Conservation (phyloP, 768 basidiomycete species). For the Daedaleopsis sinensis region DNA sequence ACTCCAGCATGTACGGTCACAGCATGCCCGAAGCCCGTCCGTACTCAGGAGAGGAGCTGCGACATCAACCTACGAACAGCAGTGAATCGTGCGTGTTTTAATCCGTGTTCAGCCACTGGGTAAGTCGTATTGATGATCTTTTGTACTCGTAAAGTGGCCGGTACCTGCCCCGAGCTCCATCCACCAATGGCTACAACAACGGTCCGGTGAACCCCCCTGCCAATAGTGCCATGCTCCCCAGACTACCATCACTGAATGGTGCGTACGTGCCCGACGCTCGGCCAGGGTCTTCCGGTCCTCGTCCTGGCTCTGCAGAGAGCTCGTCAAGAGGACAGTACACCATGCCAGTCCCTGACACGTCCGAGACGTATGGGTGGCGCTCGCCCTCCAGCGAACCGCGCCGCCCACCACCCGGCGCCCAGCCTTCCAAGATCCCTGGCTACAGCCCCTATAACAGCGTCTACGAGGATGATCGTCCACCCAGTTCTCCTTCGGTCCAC, state of each 20-base stretch:
- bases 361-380: constrained; percentile 13
- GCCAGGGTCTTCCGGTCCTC: constrained; percentile 16
- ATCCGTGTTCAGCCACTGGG: not conserved
- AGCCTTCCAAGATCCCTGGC: constrained; percentile 32
- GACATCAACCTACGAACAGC: constrained; percentile 18
- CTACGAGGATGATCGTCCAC: constrained; percentile 24
- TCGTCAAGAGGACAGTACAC: constrained; percentile 14
- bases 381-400: constrained; percentile 16
- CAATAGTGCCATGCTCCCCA: constrained; percentile 17
- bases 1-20: constrained; percentile 4
- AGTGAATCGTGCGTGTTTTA: constrained; percentile 26
- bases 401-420: constrained; percentile 30
- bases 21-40: constrained; percentile 24
- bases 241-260: constrained; percentile 20
- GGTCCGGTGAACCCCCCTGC: constrained; percentile 14
- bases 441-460: constrained; percentile 20
- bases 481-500: constrained; percentile 23
- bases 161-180: constrained; percentile 21
- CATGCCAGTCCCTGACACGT: constrained; percentile 26
- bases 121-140: not conserved
- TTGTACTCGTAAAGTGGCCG: constrained; percentile 12
- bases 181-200: constrained; percentile 21
- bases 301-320: constrained; percentile 22
- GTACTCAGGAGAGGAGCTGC: constrained; percentile 18
- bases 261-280: constrained; percentile 18